These are phyloP conservation scores for Tylopilus rubrobrunneus DNA, from an alignment of 768 basidiomycete species.

Conservation along the genomic window DNA sequence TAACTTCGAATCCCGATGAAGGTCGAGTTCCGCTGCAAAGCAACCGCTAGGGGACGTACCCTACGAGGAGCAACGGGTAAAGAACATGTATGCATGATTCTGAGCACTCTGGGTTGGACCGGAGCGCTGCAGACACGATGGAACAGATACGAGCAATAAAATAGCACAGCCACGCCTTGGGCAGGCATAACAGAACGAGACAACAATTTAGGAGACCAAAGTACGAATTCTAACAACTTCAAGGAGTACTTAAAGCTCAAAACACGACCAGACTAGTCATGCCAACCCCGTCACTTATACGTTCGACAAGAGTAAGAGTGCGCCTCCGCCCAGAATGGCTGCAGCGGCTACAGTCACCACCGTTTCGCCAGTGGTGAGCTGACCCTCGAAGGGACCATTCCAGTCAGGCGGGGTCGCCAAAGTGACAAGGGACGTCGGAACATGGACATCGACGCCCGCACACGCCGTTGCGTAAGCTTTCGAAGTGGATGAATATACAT, in stretches of 20 bases:
- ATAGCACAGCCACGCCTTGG: conserved; percentile 14
- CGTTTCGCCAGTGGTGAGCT: conserved; percentile 42
- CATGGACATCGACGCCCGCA: conserved; percentile 32
- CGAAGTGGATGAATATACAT: conserved; percentile 5
- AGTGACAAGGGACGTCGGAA: conserved; percentile 37
- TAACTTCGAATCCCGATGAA: conserved; percentile 32
- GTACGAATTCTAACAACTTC: background rate
- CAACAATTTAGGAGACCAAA: background rate
- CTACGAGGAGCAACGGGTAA: conserved; percentile 1
- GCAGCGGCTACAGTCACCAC: conserved; percentile 43
- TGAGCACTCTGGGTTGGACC: background rate
- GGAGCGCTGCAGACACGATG: background rate
- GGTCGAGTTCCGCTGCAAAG: conserved; percentile 13
- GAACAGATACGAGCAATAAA: background rate
- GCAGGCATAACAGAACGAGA: background rate
- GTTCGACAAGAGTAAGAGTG: conserved; percentile 51
- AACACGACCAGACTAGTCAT: background rate
- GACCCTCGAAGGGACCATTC: conserved; percentile 55
- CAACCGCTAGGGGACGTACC: conserved; percentile 5
- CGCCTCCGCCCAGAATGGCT: conserved; percentile 44
- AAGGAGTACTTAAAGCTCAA: background rate
- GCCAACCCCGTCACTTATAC: conserved; percentile 30
- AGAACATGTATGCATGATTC: conserved; percentile 14
- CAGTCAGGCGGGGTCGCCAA: conserved; percentile 48
- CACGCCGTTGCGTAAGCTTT: conserved; percentile 59